Evolutionary conservation across 805 yeast genomes (phyloP).

Genomic region (Cephaloascus albidus): DNA sequence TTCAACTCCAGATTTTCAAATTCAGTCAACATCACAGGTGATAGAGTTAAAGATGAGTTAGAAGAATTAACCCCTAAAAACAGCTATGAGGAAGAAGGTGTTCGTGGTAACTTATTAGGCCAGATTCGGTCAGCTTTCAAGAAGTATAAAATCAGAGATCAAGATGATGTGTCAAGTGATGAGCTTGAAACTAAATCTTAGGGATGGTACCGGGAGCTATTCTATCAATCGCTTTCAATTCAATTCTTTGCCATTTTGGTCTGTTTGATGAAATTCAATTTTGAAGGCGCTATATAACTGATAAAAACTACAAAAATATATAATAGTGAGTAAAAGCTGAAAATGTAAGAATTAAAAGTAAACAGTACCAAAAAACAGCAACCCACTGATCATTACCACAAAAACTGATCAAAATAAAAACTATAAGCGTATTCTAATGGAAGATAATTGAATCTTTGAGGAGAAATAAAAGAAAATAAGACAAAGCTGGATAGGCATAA

Average conservation of each 20-base stretch:
- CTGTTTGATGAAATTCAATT: too few relatives aligned
- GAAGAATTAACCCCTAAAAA: conserved; percentile 5
- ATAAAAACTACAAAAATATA: too few relatives aligned
- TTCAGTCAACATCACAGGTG: conserved; percentile 1
- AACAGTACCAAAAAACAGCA: too few relatives aligned
- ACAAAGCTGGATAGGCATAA: not conserved
- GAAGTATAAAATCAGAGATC: conserved; percentile 18
- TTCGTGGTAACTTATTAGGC: conserved; percentile 19
- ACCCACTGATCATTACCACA: too few relatives aligned
- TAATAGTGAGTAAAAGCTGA: too few relatives aligned
- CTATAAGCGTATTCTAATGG: not conserved
- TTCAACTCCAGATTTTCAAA: conserved; percentile 4
- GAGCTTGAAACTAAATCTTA: conserved; percentile 43
- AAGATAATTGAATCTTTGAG: not conserved
- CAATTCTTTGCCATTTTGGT: too few relatives aligned
- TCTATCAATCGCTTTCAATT: too few relatives aligned
- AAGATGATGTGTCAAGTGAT: conserved; percentile 38
- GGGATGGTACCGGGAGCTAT: too few relatives aligned
- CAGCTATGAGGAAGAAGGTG: conserved; percentile 7
- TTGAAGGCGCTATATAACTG: too few relatives aligned
- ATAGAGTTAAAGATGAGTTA: conserved; percentile 19
- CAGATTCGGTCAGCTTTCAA: conserved; percentile 25
- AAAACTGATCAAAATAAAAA: not conserved
- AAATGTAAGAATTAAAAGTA: too few relatives aligned
- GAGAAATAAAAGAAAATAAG: not conserved